A percentile compares a stretch with the other conserved stretches of the same genome.
Conservation (phyloP, 768 basidiomycete species). For the Phlebiopsis flavidoalba region DNA sequence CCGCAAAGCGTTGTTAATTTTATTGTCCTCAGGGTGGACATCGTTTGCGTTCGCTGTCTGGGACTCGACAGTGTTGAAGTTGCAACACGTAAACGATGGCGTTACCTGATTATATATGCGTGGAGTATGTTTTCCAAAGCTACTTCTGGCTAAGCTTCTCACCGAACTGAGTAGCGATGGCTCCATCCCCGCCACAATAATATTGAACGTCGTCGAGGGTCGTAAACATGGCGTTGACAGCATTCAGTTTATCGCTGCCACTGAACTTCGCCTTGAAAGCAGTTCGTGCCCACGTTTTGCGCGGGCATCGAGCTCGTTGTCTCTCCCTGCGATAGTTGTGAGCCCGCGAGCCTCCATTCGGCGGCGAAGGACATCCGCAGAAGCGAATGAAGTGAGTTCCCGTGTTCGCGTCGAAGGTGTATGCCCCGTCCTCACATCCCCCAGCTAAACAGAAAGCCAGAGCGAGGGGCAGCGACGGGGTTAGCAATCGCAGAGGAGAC, state of each 20-base stretch:
- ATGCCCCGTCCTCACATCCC: background rate
- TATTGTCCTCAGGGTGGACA: background rate
- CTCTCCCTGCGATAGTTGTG: background rate
- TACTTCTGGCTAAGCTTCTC: too few species aligned
- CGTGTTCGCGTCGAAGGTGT: background rate
- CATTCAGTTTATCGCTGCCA: background rate
- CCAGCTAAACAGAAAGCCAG: background rate
- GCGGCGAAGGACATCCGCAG: background rate
- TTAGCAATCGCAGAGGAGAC: background rate
- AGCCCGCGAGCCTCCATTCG: background rate
- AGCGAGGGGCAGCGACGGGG: background rate
- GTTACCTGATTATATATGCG: background rate
- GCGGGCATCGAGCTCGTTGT: background rate
- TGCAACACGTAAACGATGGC: conserved; percentile 1
- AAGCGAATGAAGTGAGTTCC: background rate
- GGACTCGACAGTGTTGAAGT: background rate
- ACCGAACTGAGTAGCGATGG: background rate
- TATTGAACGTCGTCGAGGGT: background rate
- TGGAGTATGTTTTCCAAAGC: background rate
- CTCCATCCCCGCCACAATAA: background rate
- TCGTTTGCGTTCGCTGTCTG: background rate
- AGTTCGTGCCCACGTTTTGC: background rate
- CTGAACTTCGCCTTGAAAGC: background rate
- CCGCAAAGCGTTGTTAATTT: background rate
- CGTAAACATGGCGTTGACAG: background rate